A percentile compares a stretch with the other conserved stretches of the same genome.
These are phyloP conservation scores for Mycothermus thermophilus DNA, from an alignment of 495 filamentous ascomycete genomes.

Conservation along the genomic window DNA sequence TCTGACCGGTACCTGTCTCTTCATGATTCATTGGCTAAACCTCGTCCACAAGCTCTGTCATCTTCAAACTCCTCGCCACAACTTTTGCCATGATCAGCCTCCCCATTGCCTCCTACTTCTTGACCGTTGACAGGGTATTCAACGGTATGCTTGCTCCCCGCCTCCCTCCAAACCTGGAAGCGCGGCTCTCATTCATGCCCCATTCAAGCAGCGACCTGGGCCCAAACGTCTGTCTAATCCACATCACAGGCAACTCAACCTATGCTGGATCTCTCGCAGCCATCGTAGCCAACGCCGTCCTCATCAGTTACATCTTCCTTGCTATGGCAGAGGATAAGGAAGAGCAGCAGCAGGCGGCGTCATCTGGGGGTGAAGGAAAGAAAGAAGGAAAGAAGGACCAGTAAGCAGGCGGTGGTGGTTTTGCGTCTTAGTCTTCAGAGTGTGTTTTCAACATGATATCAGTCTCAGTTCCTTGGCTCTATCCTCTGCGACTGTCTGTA, in stretches of 20 bases:
- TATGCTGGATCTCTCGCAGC: constrained; percentile 76
- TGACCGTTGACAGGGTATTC: constrained; percentile 64
- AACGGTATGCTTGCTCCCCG: constrained; percentile 37
- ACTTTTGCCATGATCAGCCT: constrained; percentile 78
- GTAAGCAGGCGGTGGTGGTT: no score
- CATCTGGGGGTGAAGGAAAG: constrained; percentile 23
- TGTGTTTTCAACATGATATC: neutral
- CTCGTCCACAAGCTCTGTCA: constrained; percentile 49
- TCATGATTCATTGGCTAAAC: no score
- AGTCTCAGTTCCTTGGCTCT: no score
- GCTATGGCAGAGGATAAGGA: constrained; percentile 84
- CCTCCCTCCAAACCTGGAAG: no score
- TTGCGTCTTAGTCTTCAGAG: no score
- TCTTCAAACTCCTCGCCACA: constrained; percentile 78
- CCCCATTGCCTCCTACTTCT: constrained; percentile 78
- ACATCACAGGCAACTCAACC: constrained; percentile 60
- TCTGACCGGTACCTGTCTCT: no score
- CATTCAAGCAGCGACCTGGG: neutral
- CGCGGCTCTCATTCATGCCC: no score
- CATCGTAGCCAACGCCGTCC: constrained; percentile 76
- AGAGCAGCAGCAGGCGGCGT: constrained; percentile 37
- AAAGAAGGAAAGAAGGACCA: constrained; percentile 45
- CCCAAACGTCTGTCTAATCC: neutral
- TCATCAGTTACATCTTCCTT: constrained; percentile 82
- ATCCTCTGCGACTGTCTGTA: no score